These are phyloP conservation scores for Chaetomium globosum DNA, from an alignment of 2,329 filamentous ascomycete species.

Conservation along the genomic window DNA sequence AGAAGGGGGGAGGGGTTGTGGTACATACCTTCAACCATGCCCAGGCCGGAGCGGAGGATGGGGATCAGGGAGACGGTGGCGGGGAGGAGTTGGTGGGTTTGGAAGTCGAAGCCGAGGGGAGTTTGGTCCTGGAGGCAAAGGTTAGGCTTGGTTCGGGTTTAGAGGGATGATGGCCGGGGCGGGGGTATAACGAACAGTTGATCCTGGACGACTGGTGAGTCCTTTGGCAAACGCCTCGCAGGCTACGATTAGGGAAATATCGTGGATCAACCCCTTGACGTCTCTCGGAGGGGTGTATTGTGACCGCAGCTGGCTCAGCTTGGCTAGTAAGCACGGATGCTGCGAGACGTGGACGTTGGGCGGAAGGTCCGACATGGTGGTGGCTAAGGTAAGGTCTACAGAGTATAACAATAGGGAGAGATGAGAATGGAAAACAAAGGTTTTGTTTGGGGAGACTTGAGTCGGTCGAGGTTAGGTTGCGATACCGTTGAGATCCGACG, in stretches of 20 bases:
- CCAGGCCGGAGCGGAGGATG: constrained; percentile 87
- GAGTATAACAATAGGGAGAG: not conserved
- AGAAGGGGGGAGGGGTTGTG: not conserved
- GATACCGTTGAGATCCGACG: constrained; percentile 6
- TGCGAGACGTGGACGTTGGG: constrained; percentile 74
- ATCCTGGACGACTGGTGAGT: constrained; percentile 59
- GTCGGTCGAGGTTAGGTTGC: not conserved
- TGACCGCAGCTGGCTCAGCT: constrained; percentile 87
- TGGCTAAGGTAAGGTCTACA: not conserved
- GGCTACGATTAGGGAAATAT: constrained; percentile 80
- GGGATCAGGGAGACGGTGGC: constrained; percentile 78
- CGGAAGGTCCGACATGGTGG: constrained; percentile 46
- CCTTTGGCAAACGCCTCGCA: constrained; percentile 75
- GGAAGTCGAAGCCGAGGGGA: constrained; percentile 76
- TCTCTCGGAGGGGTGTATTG: constrained; percentile 69
- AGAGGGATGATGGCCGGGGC: not conserved
- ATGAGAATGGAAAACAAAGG: not conserved
- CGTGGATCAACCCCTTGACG: constrained; percentile 79
- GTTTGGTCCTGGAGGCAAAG: constrained; percentile 64
- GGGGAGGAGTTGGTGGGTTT: constrained; percentile 64
- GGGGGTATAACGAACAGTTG: constrained; percentile 58
- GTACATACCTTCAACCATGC: constrained; percentile 77
- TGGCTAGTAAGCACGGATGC: constrained; percentile 84
- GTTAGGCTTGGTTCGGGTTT: constrained; percentile 12
- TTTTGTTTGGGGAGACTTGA: no score